Conservation (phyloP, 345 rosid genomes). For the Hibiscus mutabilis region DNA sequence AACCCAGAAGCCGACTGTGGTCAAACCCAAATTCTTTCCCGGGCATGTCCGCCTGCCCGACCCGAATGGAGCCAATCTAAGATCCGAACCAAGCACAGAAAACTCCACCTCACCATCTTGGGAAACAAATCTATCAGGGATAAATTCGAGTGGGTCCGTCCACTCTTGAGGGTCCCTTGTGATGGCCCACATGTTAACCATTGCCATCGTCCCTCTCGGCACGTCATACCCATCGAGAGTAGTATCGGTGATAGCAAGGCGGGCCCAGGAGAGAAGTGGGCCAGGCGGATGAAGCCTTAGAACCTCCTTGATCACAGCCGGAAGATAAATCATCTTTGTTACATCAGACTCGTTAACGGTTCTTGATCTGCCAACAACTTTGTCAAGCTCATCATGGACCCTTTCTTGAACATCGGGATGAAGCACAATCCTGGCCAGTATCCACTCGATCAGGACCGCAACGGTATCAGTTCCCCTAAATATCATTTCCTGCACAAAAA, state of each 20-base stretch:
- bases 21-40: slow-evolving; percentile 59
- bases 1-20: slow-evolving; percentile 63
- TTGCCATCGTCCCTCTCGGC: slow-evolving; percentile 80
- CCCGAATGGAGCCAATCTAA: slow-evolving; percentile 82
- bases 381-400: slow-evolving; percentile 65
- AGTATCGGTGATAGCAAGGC: slow-evolving; percentile 69
- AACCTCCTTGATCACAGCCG: slow-evolving; percentile 73
- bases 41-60: slow-evolving; percentile 85
- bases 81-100: slow-evolving; percentile 77
- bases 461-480: slow-evolving; percentile 88
- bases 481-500: slow-evolving; percentile 67
- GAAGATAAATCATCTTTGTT: slow-evolving; percentile 38
- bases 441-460: slow-evolving; percentile 86
- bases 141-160: slow-evolving; percentile 60
- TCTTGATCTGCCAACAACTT: slow-evolving; percentile 50
- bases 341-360: slow-evolving; percentile 52
- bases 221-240: slow-evolving; percentile 63
- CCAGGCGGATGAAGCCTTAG: slow-evolving; percentile 90
- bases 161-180: slow-evolving; percentile 66
- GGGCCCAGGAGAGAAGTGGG: slow-evolving; percentile 90
- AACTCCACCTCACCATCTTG: slow-evolving; percentile 41
- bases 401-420: slow-evolving; percentile 55
- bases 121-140: slow-evolving; percentile 54
- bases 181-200: slow-evolving; percentile 99
- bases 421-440: slow-evolving; percentile 70